Base-by-base conservation (phyloP, 2,329 filamentous ascomycete genomes). In the Claviceps sp. region DNA sequence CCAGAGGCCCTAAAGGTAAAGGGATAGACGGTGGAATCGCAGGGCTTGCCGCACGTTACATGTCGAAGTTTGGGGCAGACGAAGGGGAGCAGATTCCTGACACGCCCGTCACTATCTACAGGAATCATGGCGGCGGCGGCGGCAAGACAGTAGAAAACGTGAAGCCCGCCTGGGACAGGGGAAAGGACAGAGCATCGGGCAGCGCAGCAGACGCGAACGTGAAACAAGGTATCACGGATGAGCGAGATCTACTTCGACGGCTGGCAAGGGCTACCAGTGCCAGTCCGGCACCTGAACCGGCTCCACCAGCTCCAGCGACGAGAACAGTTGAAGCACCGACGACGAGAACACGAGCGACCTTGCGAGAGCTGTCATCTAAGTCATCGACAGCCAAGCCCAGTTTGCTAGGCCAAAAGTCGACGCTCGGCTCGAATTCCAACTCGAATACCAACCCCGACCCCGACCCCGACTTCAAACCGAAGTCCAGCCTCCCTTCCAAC, bases 241-340 rank as follows among this genome's bases (percentile, higher is more conserved):
- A 78, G 41, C 55, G 68, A 41, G 76, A 79, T 42, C 53, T 78
- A 45, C 63, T 79, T 48, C 72, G 72, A 54, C 70, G 69, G 50
- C 64, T 80, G 56, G 72, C 75, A 22, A 69, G 71, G 48, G 74
- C 70, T 46, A 64, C 72, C 37, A 75, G 70, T 58, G 66, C 65
- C 52, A 77, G 72, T 53, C 73, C 73, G 22, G 61, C 66, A 30
- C 48, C 52, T n/a, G 56, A 54, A 2, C 56, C 63, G 14, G 6
- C 14, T 10, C 22, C 13, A 26, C 56, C 63, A 13, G 14, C 24
- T 10, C 22, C 13, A 26, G 43, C 24, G 43, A 46, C 30, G 4
- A 3, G 10, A 34, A 34, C 30, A 34, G 30, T 34, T 34, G 30
- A 11, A 34, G 30, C 30, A 34, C 10, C 30, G 10, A 10, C 43